Evolutionary conservation across 192 early-diverging fungal genomes (phyloP).

Genomic region (Linnemannia schmuckeri): DNA sequence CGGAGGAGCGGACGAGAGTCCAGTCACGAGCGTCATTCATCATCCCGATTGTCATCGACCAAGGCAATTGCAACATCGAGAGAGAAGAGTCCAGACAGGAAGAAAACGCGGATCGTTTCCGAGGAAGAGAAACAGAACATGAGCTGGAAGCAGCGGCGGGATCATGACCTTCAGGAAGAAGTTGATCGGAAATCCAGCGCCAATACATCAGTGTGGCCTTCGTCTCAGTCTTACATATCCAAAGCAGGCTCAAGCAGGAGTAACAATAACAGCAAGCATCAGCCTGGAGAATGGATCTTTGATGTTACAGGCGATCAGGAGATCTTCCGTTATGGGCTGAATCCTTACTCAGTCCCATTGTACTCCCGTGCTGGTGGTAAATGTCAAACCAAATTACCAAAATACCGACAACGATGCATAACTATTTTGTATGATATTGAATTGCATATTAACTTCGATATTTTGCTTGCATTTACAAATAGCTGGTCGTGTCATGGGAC

Average conservation of each 20-base stretch:
- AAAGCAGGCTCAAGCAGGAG: not conserved
- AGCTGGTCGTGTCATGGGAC: constrained; percentile 46
- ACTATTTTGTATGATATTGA: not conserved
- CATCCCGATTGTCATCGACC: not conserved
- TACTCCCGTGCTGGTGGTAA: constrained; percentile 54
- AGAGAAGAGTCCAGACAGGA: constrained; percentile 24
- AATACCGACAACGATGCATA: no score
- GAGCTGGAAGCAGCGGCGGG: constrained; percentile 5
- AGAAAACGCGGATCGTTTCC: not conserved
- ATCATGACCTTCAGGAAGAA: constrained; percentile 1
- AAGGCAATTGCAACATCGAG: not conserved
- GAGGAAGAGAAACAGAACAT: not conserved
- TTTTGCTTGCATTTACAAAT: not conserved
- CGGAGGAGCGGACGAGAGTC: not conserved
- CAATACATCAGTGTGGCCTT: not conserved
- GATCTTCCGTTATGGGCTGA: constrained; percentile 43
- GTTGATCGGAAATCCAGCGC: constrained; percentile 1
- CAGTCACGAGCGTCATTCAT: not conserved
- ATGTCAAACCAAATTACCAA: no score
- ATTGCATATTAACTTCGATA: not conserved
- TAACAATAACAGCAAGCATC: not conserved
- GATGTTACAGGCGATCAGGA: constrained; percentile 54
- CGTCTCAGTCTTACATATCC: not conserved
- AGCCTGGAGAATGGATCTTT: constrained; percentile 48
- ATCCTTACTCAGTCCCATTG: constrained; percentile 26